Base-by-base conservation (phyloP, 495 filamentous ascomycete species). In the Aspergillus sclerotiicarbonarius region DNA sequence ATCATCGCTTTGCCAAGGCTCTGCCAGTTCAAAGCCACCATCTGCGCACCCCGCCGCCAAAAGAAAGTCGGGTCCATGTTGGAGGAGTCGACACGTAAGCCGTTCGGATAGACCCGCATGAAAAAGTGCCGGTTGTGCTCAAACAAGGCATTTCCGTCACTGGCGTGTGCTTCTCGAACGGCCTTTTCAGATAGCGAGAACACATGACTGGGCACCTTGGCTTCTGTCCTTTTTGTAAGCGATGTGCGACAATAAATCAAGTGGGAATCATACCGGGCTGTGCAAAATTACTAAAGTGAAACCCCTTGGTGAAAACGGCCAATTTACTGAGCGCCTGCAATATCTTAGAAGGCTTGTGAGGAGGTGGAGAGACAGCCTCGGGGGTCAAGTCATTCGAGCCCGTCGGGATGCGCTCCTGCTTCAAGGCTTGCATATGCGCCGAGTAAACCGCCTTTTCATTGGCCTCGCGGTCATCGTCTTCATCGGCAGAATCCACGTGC, bases 1-100 rank as follows among this genome's bases (percentile, higher is more conserved):
- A 97, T 97, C 88, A 91, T 95, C 12, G 90, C 92, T 56, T 87
- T 86, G 65, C 97, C 93, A 65, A 85, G 84, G 54, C 86, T 87
- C 64, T 98, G 93, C 92, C 93, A 98, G 71, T 97, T 98, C 41
- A 97, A 78, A 2, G 93, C 93, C 0, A 95, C 91, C 45, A 96
- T 86, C 73, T 98, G 93, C 4, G 94, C 89, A 9, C 93, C 93
- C 58, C 89, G 86, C 3, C 89, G 78, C 93, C 93, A 97, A 76
- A 91, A 92, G 32, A 85, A 75, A 1, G 82, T 79, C 0, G 93
- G 92, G 62, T 96, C 90, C 9, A 91, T 80, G 64, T 96, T 98
- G 0, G 90, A 91, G 4, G 90, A 95, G 49, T 79, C 78, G 52
- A 98, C 85, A 1, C 93, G 86, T 57, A 91, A 78, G 3, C 90